Evolutionary conservation across 2,329 filamentous ascomycete genomes (phyloP).

Genomic region (Verticillium nubilum): DNA sequence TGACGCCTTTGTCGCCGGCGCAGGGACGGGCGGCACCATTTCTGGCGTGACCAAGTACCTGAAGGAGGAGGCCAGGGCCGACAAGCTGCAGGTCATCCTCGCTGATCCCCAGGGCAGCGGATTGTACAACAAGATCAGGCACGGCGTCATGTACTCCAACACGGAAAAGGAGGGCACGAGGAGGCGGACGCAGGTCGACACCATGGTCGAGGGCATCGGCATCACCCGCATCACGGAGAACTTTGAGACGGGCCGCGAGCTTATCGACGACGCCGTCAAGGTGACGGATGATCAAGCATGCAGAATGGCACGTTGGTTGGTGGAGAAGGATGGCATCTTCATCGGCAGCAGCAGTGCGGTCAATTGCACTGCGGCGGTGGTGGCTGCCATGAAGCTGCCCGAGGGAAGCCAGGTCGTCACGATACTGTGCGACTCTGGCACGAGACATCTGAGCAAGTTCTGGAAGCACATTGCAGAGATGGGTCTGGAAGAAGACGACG

Average conservation of each 20-base stretch:
- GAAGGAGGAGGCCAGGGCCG: conserved; percentile 61
- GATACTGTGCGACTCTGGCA: conserved; percentile 79
- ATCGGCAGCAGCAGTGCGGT: conserved; percentile 93
- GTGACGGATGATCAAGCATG: conserved; percentile 87
- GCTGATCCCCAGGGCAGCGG: conserved; percentile 94
- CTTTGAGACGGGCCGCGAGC: conserved; percentile 78
- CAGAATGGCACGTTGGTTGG: conserved; percentile 92
- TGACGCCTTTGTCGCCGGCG: conserved; percentile 88
- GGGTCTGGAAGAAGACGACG: conserved; percentile 56
- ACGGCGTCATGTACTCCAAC: conserved; percentile 90
- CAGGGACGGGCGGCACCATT: conserved; percentile 91
- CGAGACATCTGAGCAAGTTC: conserved; percentile 77
- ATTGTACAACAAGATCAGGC: conserved; percentile 83
- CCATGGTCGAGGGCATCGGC: conserved; percentile 91
- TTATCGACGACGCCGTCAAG: conserved; percentile 85
- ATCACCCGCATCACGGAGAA: conserved; percentile 93
- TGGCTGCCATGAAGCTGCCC: conserved; percentile 58
- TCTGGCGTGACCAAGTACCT: conserved; percentile 79
- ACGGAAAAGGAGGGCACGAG: conserved; percentile 90
- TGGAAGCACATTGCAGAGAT: conserved; percentile 69
- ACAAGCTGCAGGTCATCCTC: conserved; percentile 64
- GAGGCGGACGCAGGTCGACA: conserved; percentile 86
- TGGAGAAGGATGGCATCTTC: conserved; percentile 93
- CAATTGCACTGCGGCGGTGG: conserved; percentile 80
- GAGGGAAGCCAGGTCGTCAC: conserved; percentile 67